Conservation (phyloP, 192 early-diverging fungal genomes). For the Umbelopsis sp. region DNA sequence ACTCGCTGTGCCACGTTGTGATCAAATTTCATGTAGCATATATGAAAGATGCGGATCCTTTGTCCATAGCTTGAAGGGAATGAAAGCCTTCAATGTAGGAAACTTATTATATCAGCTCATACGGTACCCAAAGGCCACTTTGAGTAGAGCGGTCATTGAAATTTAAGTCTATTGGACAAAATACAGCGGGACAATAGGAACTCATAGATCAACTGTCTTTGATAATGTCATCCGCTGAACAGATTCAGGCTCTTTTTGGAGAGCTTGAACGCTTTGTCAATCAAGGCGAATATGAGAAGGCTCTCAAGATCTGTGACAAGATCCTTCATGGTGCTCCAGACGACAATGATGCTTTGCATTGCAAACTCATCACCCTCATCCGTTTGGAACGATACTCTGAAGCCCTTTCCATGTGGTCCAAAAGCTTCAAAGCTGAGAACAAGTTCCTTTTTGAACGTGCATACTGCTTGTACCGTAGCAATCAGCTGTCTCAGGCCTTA, state of each 20-base stretch:
- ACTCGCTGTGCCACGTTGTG: no score
- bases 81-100: no score
- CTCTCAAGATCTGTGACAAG: constrained; percentile 54
- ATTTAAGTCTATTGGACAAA: no score
- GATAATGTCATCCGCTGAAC: constrained; percentile 14
- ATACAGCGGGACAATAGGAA: background rate
- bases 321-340: constrained; percentile 49
- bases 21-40: no score
- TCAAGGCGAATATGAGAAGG: constrained; percentile 57
- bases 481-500: constrained; percentile 54
- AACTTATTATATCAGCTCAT: no score
- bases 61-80: no score
- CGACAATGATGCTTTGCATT: constrained; percentile 55
- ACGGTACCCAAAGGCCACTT: no score
- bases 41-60: no score
- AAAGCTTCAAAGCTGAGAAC: constrained; percentile 39
- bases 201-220: background rate
- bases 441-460: constrained; percentile 59
- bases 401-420: constrained; percentile 46
- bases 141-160: no score
- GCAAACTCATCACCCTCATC: constrained; percentile 60
- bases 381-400: constrained; percentile 59
- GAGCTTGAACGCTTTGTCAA: constrained; percentile 53
- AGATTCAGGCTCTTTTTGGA: constrained; percentile 44
- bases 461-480: constrained; percentile 69